Base-by-base conservation (phyloP, 2,329 filamentous ascomycete genomes). In the Alternaria consortialis region DNA sequence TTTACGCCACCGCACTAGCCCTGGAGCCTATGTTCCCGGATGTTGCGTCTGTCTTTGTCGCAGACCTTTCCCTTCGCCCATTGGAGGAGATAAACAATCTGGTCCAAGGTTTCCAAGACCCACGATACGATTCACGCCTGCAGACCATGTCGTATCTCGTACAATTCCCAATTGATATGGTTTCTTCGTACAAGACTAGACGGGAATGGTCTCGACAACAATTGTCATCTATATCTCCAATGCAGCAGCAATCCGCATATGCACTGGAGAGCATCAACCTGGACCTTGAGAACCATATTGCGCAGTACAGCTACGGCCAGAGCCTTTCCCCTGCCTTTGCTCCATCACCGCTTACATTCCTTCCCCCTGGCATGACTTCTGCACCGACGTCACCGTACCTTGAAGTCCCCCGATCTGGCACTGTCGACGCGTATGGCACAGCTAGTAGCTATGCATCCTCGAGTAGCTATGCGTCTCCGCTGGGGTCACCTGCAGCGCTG, bases 21-120 rank as follows among this genome's bases (percentile, higher is more conserved):
- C 87, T 98, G 80, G 94, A 97, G 80, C 92, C 93, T 15, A 86
- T 97, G 63, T 97, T 97, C 77, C 93, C 94, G 3, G 93, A 96
- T 76, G 90, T 97, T 68, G 94, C 93, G 47, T 90, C 93, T 20
- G 90, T 93, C 50, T 97, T 97, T 79, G 93, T 81, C 55, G 79
- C 81, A 4, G 77, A 80, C 59, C 84, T 97, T 67, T 90, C 92
- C 15, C 86, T 97, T 46, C 84, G 86, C 2, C 93, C 94, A 0
- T 88, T 98, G 32, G 93, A 97, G 77, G 90, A 95, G 75, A 97
- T 97, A 71, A 89, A 93, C 46, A 87, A 88, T 48, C 88, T 91
- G 36, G 86, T 97, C 29, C 81, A 92, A 76, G 69, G 75, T 62
- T 65, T 79, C 73, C 75, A 76, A 56, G 73, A 76, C 42, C 77